Conservation (phyloP, 2,329 filamentous ascomycete genomes). For the Passalora sequoiae region DNA sequence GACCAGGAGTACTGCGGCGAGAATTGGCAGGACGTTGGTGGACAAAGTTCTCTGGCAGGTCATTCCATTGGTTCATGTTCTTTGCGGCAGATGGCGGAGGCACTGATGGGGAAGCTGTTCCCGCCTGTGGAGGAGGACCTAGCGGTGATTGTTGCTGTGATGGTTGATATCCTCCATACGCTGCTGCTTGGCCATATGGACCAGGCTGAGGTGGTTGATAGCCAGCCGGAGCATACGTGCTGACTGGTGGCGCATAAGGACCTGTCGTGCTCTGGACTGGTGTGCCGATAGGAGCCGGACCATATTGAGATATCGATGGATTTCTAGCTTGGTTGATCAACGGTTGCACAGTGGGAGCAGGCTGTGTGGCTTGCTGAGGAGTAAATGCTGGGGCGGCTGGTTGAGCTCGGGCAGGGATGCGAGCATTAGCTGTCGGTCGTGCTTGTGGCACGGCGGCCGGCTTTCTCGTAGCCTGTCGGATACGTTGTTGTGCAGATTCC, state of each 20-base stretch:
- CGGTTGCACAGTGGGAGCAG: slow-evolving; percentile 37
- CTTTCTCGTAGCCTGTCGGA: slow-evolving; percentile 72
- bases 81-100: slow-evolving; percentile 65
- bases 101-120: slow-evolving; percentile 59
- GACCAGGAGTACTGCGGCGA: slow-evolving; percentile 67
- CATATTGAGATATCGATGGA: slow-evolving; percentile 34
- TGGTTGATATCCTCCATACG: slow-evolving; percentile 44
- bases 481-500: slow-evolving; percentile 76
- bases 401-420: slow-evolving; percentile 21
- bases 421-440: slow-evolving; percentile 31
- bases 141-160: slow-evolving; percentile 42
- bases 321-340: slow-evolving; percentile 33
- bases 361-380: slow-evolving; percentile 37
- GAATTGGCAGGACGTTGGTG: slow-evolving; percentile 59
- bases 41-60: slow-evolving; percentile 73
- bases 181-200: slow-evolving; percentile 29
- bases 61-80: slow-evolving; percentile 84
- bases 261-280: slow-evolving; percentile 47
- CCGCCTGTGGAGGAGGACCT: slow-evolving; percentile 60
- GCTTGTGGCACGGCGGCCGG: slow-evolving; percentile 29
- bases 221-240: slow-evolving; percentile 31
- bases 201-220: slow-evolving; percentile 45
- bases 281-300: slow-evolving; percentile 33
- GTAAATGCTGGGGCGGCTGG: slow-evolving; percentile 21
- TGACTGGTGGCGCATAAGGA: slow-evolving; percentile 46